Evolutionary conservation across 2,329 filamentous ascomycete species (phyloP), one percentile per base, ranked within the genome.

Genomic region (Fusarium sarcochroum): DNA sequence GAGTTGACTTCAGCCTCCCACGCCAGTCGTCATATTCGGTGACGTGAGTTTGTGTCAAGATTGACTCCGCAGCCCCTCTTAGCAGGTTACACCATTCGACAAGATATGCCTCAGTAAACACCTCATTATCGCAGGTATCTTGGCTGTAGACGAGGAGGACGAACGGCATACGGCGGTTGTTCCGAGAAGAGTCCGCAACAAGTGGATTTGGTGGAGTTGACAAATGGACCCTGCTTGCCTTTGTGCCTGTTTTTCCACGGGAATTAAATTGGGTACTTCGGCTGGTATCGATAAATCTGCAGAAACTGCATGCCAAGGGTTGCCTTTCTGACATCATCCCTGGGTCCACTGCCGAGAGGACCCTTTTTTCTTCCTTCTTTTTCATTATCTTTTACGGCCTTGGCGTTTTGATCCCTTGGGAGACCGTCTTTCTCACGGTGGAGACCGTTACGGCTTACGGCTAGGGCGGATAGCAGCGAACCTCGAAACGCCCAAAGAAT

Each of bases 151-250:
- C 18, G 21, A 44, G 23, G 46, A 51, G 51, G 15, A 44, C 18
- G n/a, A 54, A 18, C 57, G 34, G 63, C 48, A 68, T 64, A 35
- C 44, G 58, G 46, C 53, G 54, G 63, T 64, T 54, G 63, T 65
- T 51, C 68, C 68, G 68, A 71, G 57, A 56, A 71, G 68, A 66
- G 58, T 64, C 68, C 68, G 68, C 48, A 56, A 44, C 42, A 60
- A 66, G 68, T 69, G 68, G 68, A 42, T 30, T 40, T 6, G 5
- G 40, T 56, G 63, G 63, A 58, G 58, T 40, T 46, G n/a, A 5
- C 7, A 20, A 21, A 18, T 51, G 58, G 58, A 60, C 48, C 58
- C 32, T 61, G 38, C 37, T 60, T 52, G 38, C 11, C n/a, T 56
- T 23, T 41, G 61, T 64, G 59, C 61, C 61, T 64, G 61, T 52